Conservation (phyloP, 2,329 filamentous ascomycete genomes). For the Juglanconis sp. region DNA sequence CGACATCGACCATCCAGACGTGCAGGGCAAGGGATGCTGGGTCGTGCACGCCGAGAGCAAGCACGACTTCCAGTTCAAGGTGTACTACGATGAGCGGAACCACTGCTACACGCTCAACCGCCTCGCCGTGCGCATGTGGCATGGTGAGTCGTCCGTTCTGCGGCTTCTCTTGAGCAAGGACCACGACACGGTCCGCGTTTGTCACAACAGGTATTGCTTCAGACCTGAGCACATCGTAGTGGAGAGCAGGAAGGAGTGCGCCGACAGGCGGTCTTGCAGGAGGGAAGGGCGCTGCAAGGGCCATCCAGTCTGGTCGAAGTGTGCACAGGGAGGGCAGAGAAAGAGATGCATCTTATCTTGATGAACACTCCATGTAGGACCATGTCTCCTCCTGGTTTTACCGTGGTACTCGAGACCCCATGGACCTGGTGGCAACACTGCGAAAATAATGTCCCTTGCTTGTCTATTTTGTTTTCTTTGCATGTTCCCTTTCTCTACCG, state of each 20-base stretch:
- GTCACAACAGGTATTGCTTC: constrained; percentile 2
- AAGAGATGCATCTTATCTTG: too few species aligned
- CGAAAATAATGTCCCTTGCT: too few species aligned
- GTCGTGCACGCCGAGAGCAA: neutral
- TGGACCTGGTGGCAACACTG: too few species aligned
- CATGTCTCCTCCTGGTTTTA: too few species aligned
- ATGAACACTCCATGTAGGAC: too few species aligned
- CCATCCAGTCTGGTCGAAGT: too few species aligned
- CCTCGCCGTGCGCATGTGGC: constrained; percentile 7
- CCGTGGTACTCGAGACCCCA: too few species aligned
- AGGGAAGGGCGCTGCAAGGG: too few species aligned
- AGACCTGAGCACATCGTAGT: constrained; percentile 4
- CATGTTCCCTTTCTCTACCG: too few species aligned
- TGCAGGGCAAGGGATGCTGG: constrained; percentile 6
- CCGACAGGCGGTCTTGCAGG: too few species aligned
- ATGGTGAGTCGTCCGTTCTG: constrained; percentile 6
- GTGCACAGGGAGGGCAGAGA: too few species aligned
- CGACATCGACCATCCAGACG: neutral
- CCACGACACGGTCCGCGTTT: neutral
- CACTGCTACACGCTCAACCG: constrained; percentile 1
- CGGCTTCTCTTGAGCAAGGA: constrained; percentile 1
- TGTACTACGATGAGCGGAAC: neutral
- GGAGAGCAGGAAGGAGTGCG: neutral
- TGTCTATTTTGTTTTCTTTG: too few species aligned
- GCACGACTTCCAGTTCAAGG: constrained; percentile 1